Base-by-base conservation (phyloP, 768 basidiomycete genomes). In the Serendipita indica region DNA sequence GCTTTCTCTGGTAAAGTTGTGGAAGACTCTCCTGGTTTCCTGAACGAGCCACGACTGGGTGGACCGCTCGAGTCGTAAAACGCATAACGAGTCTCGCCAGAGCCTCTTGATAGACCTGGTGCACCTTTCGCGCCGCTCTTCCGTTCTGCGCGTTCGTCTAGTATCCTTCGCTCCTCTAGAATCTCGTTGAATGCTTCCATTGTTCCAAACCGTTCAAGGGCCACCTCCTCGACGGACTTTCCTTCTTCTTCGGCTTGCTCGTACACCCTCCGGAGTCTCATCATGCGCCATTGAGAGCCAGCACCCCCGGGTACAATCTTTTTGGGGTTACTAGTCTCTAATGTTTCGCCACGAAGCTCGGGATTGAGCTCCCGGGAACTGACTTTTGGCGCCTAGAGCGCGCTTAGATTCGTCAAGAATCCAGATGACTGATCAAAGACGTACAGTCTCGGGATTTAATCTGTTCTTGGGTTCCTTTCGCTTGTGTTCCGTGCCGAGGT, bases 231-330 rank as follows among this genome's bases (percentile, higher is more conserved):
- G 10, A 89, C 67, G 0, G 81, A 67, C 3, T 75, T 71, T 3
- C 79, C 78, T 69, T 93, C 90, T 65, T 97, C 93, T 60, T 89
- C 83, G 0, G 87, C 90, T 2, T 86, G 79, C 68, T 98, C 94
- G 66, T 89, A 93, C 0, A 90, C 84, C 14, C 88, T 78, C 37
- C 83, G 80, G 0, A 99, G 79, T 64, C 92, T 90, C 83, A 89
- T 91, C 96, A 98, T 98, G 14, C 96, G 83, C 94, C 96, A 99
- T 67, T 82, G 83, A 2, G 89, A 90, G 10, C 94, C 94, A 3
- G 92, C 86, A 1, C 90, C 91, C 2, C 94, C 94, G 0, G 91
- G 89, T 73, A 64, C 49, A 68, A 67, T 68, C 20, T 78, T 66
- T 77, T 80, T 3, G 76, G 70, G 52, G 74, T 71, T 34, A 71